A percentile compares a stretch with the other conserved stretches of the same genome.
Evolutionary conservation across 2,329 filamentous ascomycete genomes (phyloP).

Genomic region (Calonectria pteridis): DNA sequence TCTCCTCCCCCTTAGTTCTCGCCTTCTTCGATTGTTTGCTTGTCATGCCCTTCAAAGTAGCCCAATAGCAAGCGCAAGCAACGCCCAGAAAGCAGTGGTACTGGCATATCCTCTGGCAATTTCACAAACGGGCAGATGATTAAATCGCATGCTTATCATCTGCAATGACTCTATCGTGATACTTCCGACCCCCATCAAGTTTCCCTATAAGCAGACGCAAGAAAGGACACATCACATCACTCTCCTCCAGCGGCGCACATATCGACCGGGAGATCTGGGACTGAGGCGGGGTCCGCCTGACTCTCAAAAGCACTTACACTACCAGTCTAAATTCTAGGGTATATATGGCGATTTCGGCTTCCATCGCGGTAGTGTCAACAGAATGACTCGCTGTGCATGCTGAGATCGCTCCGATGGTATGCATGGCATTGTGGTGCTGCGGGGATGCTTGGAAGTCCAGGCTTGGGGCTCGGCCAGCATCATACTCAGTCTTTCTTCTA

Average conservation of each 20-base stretch:
- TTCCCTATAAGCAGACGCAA: background rate
- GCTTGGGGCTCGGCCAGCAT: no score
- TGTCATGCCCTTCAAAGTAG: no score
- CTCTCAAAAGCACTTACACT: background rate
- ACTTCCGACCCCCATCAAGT: background rate
- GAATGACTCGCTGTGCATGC: background rate
- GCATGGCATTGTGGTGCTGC: background rate
- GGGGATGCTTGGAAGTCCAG: background rate
- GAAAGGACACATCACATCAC: background rate
- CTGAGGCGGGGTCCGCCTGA: background rate
- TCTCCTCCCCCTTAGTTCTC: no score
- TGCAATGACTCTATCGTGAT: fast-evolving
- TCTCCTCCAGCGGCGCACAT: background rate
- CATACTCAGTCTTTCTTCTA: background rate
- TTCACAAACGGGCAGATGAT: background rate
- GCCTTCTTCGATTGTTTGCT: no score
- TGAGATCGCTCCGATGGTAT: background rate
- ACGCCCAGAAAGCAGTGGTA: background rate
- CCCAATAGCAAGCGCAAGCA: background rate
- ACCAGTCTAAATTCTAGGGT: background rate
- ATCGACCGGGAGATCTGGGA: background rate
- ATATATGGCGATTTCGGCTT: no score
- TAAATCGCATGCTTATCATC: background rate
- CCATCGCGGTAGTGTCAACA: background rate
- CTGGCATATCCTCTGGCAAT: background rate